Conservation (phyloP, 495 filamentous ascomycete genomes). For the Neurospora cerealis region DNA sequence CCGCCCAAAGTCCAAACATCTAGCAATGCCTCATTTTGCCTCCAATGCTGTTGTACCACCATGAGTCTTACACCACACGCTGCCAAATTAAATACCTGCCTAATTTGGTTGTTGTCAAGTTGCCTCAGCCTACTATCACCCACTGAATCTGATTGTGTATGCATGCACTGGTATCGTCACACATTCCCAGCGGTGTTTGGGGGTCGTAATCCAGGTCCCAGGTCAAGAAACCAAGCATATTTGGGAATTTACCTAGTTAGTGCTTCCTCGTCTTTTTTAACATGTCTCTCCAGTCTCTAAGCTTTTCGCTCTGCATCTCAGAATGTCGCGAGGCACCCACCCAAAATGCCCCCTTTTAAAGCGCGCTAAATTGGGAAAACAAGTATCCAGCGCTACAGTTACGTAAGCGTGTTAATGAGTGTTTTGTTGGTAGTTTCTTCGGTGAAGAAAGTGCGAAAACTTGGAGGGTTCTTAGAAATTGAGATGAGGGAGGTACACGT, state of each 20-base stretch:
- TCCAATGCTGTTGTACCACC: background rate
- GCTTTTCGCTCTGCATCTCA: background rate
- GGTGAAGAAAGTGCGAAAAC: background rate
- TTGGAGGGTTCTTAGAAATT: background rate
- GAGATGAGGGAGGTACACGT: background rate
- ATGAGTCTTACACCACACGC: background rate
- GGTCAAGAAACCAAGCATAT: no score
- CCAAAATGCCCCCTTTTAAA: background rate
- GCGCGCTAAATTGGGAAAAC: background rate
- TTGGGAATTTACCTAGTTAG: no score
- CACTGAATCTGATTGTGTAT: background rate
- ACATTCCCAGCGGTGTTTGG: background rate
- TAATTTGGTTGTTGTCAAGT: background rate
- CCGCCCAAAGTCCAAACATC: background rate
- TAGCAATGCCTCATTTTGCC: background rate
- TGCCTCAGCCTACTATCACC: background rate
- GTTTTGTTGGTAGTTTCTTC: background rate
- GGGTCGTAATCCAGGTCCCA: background rate
- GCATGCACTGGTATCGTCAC: background rate
- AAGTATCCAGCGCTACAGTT: background rate
- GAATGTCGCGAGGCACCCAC: background rate
- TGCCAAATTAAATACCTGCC: background rate
- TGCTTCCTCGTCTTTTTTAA: background rate
- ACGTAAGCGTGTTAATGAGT: background rate
- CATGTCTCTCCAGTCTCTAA: background rate